Base-by-base conservation (phyloP, 768 basidiomycete genomes). In the Russula foetens region DNA sequence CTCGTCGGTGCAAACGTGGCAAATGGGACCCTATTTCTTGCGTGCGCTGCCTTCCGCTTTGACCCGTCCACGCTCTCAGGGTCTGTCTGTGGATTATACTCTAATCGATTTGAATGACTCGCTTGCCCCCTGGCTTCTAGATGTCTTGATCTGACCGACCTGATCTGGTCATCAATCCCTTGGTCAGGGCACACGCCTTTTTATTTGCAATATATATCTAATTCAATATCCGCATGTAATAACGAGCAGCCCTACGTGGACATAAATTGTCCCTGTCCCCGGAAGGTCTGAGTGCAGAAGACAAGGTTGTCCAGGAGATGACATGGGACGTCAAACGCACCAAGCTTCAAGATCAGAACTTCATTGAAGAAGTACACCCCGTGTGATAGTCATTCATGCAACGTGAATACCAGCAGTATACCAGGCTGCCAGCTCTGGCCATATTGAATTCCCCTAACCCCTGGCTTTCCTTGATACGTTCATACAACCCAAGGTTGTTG, bases 1-100 rank as follows among this genome's bases (percentile, higher is more conserved):
- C 45, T n/a, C 43, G 26, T 41, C 8, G 26, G 24, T 48, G 43
- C 53, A 31, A 59, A 48, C 58, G 52, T 53, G 58, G 58, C 33
- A 4, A 19, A 31, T 50, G 48, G 19, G 41, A 23, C 19, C 21
- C 8, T 24, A n/a, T n/a, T 19, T 8, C 15, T 17, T 21, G 26
- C 11, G 19, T 3, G 24, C 38, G 28, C 56, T 28, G n/a, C 28
- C n/a, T 41, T 31, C 39, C 38, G 29, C 33, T 35, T 50, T 51
- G n/a, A 56, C 38, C 15, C 23, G 2, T 28, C 54, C 19, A 21
- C 41, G 12, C 24, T 51, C 48, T 35, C 31, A 49, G n/a, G 53
- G 21, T 26, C 44, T 24, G 19, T 12, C n/a, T n/a, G n/a, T n/a
- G n/a, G 24, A 26, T 12, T 3, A 8, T 7, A 4, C 21, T 43